phyloP scores from a whole-genome alignment of 495 filamentous ascomycete species.

The Hypoxylon subgilvum region DNA sequence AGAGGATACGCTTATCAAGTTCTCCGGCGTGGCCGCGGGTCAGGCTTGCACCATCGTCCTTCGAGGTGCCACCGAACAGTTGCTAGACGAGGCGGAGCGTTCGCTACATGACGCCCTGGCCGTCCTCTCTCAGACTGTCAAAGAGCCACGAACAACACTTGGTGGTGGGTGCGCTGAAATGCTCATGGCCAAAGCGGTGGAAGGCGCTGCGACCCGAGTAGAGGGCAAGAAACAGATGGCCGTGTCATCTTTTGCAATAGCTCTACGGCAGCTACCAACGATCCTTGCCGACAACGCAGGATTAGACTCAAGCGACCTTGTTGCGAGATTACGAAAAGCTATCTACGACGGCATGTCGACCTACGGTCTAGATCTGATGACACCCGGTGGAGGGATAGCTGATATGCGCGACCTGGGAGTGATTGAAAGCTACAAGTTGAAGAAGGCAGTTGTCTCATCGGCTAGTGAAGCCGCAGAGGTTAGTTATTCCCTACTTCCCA shows the following conservation, averaged over 20 bases:
- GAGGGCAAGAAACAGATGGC: conserved; percentile 96
- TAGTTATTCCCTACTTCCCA: conserved; percentile 45
- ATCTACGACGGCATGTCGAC: conserved; percentile 93
- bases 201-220: conserved; percentile 89
- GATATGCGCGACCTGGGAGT: conserved; percentile 97
- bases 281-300: conserved; percentile 98
- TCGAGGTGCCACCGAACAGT: conserved; percentile 92
- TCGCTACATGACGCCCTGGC: conserved; percentile 95
- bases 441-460: conserved; percentile 92
- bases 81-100: conserved; percentile 95
- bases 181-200: conserved; percentile 98
- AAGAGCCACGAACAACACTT: conserved; percentile 90
- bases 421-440: conserved; percentile 97
- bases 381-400: conserved; percentile 88
- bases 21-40: conserved; percentile 93
- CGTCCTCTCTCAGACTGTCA: conserved; percentile 95
- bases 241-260: conserved; percentile 85
- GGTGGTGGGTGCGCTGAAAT: conserved; percentile 97
- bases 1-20: conserved; percentile 95
- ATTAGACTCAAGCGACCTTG: conserved; percentile 90
- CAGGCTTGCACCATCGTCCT: conserved; percentile 96
- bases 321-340: conserved; percentile 87
- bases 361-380: conserved; percentile 86
- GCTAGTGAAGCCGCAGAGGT: conserved; percentile 97
- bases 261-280: conserved; percentile 90